These are phyloP conservation scores for Bipolaris victoriae DNA, from an alignment of 2,329 filamentous ascomycete species.

Conservation along the genomic window DNA sequence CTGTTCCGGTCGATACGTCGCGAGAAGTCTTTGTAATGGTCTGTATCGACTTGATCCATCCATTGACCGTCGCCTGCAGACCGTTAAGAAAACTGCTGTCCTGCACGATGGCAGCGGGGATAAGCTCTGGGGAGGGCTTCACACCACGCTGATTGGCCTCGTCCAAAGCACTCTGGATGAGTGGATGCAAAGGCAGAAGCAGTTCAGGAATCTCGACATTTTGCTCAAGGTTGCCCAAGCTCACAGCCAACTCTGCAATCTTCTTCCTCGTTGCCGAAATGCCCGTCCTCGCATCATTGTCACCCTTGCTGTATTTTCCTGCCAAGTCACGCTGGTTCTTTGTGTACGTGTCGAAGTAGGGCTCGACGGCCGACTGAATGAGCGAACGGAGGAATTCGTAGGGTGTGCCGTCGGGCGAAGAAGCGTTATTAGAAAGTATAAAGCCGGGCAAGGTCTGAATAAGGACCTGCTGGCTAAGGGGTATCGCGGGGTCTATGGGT, in stretches of 20 bases:
- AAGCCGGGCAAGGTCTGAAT: constrained; percentile 90
- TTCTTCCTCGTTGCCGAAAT: constrained; percentile 98
- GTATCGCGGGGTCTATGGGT: constrained; percentile 81
- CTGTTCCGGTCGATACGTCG: constrained; percentile 78
- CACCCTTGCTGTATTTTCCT: constrained; percentile 71
- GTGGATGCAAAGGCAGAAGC: constrained; percentile 82
- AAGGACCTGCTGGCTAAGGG: constrained; percentile 86
- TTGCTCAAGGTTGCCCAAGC: constrained; percentile 88
- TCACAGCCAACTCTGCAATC: constrained; percentile 91
- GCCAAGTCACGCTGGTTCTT: constrained; percentile 60
- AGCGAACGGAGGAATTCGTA: constrained; percentile 93
- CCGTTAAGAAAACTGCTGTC: constrained; percentile 94
- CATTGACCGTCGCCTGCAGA: constrained; percentile 90
- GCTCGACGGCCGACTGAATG: constrained; percentile 87
- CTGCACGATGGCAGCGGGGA: constrained; percentile 76
- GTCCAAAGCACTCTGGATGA: constrained; percentile 84
- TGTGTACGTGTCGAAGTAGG: constrained; percentile 96
- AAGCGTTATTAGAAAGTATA: constrained; percentile 69
- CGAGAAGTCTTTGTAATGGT: constrained; percentile 92
- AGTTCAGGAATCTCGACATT: constrained; percentile 98
- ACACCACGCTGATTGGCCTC: constrained; percentile 71
- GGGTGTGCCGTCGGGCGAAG: constrained; percentile 78
- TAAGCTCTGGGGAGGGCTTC: constrained; percentile 77
- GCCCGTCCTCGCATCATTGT: constrained; percentile 90
- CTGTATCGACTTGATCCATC: constrained; percentile 99